Evolutionary conservation across 2,329 filamentous ascomycete genomes (phyloP), one percentile per base, ranked within the genome.

Genomic region (Pseudogymnoascus sp.): DNA sequence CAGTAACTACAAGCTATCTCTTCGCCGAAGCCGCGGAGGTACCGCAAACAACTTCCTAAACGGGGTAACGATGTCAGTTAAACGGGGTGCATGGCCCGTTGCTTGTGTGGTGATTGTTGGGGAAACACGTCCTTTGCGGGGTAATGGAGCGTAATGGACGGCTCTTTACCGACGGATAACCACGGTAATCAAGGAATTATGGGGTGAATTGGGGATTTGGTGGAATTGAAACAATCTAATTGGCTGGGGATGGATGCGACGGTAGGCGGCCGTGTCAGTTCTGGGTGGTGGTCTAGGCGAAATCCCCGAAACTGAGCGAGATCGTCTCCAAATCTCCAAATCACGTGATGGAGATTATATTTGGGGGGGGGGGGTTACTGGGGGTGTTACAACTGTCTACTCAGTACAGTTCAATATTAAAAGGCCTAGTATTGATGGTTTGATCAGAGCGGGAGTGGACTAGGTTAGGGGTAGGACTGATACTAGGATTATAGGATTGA

Each of bases 121-220:
- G 59, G 59, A 40, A 60, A 42, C 18, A 31, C 18, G 21, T 23
- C 10, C 37, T 38, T 60, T 60, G 59, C 35, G 59, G 59, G 35
- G 59, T 40, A 60, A 40, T 31, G 35, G 59, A 42, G 59, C 4
- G 33, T 60, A 25, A 60, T 60, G 33, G 33, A 40, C 28, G 38
- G 25, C 18, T 40, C 23, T 25, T 60, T 60, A 60, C 59, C 59
- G 59, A 60, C 59, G 59, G 59, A 60, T 60, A 60, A 25, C 59
- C 59, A 42, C 59, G 59, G 59, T 8, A 56, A 60, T 42, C 18
- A 21, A 8, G 21, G 35, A 40, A 40, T 11, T 23, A 8, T 60
- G 59, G 59, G 59, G 35, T 18, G 1, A 40, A 12, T 60, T 60
- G 59, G 59, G 38, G 59, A 60, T 40, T 18, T 60, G 59, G 28